Conservation (phyloP, 2,329 filamentous ascomycete genomes). For the Pleurostoma richardsiae region DNA sequence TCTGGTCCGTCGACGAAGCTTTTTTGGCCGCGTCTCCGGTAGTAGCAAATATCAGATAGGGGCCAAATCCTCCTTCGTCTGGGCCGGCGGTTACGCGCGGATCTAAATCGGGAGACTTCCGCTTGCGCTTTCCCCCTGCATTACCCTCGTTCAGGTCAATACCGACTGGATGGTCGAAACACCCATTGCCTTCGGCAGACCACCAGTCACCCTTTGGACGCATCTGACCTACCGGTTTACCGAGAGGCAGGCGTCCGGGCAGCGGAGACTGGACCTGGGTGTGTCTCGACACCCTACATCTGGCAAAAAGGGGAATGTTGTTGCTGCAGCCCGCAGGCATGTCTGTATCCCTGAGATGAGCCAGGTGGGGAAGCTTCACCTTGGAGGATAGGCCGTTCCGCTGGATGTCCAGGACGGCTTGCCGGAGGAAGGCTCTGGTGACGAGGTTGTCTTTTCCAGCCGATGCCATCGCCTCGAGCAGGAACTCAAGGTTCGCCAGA, state of each 20-base stretch:
- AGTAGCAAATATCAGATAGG: no score
- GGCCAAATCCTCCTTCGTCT: no score
- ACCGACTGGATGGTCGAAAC: no score
- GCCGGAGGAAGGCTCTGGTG: slow-evolving; percentile 78
- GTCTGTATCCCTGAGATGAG: slow-evolving; percentile 2
- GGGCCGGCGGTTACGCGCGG: no score
- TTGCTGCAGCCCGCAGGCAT: slow-evolving; percentile 11
- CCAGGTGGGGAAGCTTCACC: slow-evolving; percentile 8
- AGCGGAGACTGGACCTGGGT: slow-evolving; percentile 33
- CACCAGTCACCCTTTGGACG: no score
- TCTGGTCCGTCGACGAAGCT: no score
- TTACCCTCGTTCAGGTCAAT: no score
- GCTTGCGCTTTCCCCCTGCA: no score
- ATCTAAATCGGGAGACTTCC: no score
- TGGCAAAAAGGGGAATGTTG: slow-evolving; percentile 43
- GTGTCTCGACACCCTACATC: slow-evolving; percentile 36
- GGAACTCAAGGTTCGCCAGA: slow-evolving; percentile 60
- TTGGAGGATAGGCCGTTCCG: slow-evolving; percentile 30
- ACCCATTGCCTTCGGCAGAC: no score
- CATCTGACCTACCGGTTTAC: slow-evolving; percentile 17
- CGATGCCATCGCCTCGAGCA: slow-evolving; percentile 73
- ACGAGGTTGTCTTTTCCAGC: slow-evolving; percentile 70
- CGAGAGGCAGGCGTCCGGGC: slow-evolving; percentile 38
- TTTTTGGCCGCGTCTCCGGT: no score
- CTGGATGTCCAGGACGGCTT: slow-evolving; percentile 78